Conservation (phyloP, 2,329 filamentous ascomycete genomes). For the Phaeosphaeriaceae sp. region DNA sequence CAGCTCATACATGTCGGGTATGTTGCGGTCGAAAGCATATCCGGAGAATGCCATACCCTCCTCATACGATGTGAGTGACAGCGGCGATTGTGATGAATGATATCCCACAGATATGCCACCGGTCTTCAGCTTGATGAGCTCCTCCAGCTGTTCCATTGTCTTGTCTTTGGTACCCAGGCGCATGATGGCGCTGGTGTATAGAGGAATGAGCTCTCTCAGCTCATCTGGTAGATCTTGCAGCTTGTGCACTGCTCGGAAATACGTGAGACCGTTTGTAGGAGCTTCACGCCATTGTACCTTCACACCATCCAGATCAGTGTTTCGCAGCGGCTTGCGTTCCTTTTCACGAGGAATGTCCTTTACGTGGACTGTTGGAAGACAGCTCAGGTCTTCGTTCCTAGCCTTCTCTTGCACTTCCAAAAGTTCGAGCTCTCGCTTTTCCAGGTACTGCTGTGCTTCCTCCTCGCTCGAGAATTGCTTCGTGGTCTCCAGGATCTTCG, state of each 20-base stretch:
- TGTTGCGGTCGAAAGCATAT: slow-evolving; percentile 87
- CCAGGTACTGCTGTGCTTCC: slow-evolving; percentile 74
- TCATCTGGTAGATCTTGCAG: slow-evolving; percentile 83
- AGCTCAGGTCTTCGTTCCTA: slow-evolving; percentile 83
- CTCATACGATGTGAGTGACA: slow-evolving; percentile 70
- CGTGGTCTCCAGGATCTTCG: slow-evolving; percentile 75
- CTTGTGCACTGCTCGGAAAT: slow-evolving; percentile 87
- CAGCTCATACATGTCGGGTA: slow-evolving; percentile 89
- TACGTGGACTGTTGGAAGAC: slow-evolving; percentile 85
- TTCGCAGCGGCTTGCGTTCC: slow-evolving; percentile 72
- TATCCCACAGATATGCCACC: slow-evolving; percentile 88
- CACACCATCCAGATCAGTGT: slow-evolving; percentile 65
- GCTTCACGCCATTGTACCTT: slow-evolving; percentile 90
- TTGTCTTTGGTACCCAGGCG: slow-evolving; percentile 86
- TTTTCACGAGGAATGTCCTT: slow-evolving; percentile 84
- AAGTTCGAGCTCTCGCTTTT: slow-evolving; percentile 79
- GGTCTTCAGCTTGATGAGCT: slow-evolving; percentile 94
- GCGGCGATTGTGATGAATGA: slow-evolving; percentile 80
- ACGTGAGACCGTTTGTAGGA: slow-evolving; percentile 93
- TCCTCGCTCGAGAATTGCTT: slow-evolving; percentile 73
- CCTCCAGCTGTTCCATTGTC: slow-evolving; percentile 93
- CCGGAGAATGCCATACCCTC: slow-evolving; percentile 88
- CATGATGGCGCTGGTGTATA: slow-evolving; percentile 94
- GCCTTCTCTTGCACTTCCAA: slow-evolving; percentile 84
- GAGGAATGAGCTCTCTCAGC: slow-evolving; percentile 80